Conservation (phyloP, 176 grass and related monocot species). For the Aegilops tauschii region DNA sequence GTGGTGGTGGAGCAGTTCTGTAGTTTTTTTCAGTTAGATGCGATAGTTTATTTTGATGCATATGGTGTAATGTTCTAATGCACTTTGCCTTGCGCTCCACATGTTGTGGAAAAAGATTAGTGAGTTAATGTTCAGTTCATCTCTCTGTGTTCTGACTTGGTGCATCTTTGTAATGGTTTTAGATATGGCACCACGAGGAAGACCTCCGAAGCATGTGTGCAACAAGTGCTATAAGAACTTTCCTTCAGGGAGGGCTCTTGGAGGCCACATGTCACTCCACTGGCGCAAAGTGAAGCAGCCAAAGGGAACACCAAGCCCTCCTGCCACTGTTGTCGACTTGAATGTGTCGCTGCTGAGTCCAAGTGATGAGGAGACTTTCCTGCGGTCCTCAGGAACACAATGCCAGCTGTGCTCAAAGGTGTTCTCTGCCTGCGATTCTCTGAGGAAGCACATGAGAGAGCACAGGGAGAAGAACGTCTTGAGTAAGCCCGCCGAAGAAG, state of each 20-base stretch:
- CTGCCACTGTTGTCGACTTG: neutral
- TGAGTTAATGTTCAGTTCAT: conserved; percentile 10
- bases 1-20: neutral
- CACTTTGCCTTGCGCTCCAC: neutral
- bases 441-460: neutral
- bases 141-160: neutral
- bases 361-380: conserved; percentile 13
- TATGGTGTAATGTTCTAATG: neutral
- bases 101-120: neutral
- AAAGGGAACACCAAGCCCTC: conserved; percentile 12
- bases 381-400: neutral
- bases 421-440: conserved; percentile 25
- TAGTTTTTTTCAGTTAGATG: neutral
- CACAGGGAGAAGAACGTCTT: conserved; percentile 3
- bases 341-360: conserved; percentile 13
- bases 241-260: conserved; percentile 42
- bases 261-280: conserved; percentile 65
- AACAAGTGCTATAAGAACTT: conserved; percentile 39
- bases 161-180: conserved; percentile 1
- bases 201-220: conserved; percentile 34
- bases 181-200: conserved; percentile 25
- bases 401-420: conserved; percentile 27
- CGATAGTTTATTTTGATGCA: neutral
- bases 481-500: conserved; percentile 19
- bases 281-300: neutral